Base-by-base conservation (phyloP, 345 rosid genomes). In the Melastoma malabathricum region DNA sequence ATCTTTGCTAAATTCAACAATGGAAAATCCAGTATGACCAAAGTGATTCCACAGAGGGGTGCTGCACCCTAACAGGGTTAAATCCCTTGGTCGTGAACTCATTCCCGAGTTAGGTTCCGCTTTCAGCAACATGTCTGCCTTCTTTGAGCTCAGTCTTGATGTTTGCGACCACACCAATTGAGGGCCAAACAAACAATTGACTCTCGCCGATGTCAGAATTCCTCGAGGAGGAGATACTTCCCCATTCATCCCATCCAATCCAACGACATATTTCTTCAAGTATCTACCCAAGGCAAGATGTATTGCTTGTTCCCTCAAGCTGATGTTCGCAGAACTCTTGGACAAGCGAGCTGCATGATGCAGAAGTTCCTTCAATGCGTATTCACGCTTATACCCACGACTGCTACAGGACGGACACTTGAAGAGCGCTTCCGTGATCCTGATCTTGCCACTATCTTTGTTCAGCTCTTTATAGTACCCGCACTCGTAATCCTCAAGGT, bases 81-180 rank as follows among this genome's bases (percentile, higher is more conserved):
- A 80, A 83, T 17, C 97, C 97, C 48, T 74, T 68, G 6, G 1
- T 18, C 38, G 41, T 55, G 0, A 85, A 56, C 20, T 79, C 87
- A 17, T 78, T 79, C 59, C 65, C 62, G 14, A 89, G 56, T 29
- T 53, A 59, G 18, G 74, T 6, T 34, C 95, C 89, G 56, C 95
- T 82, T 49, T 74, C 72, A 14, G 81, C 94, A 13, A 78, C 68
- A 34, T 38, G 50, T 23, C 57, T 63, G 19, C 86, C 93, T 50
- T 59, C 61, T 43, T 48, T 27, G 13, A 57, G 0, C 15, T 54
- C 57, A 1, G 78, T 79, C 56, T 62, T 70, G n/a, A 89, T 58
- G 64, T 85, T 89, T 0, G 89, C 89, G 25, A 89, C 44, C 39
- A 81, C 46, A 5, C 89, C 97, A 65, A 62, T 65, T 72, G 83